Base-by-base conservation (phyloP, 2,329 filamentous ascomycete genomes). In the Colletotrichum higginsianum region DNA sequence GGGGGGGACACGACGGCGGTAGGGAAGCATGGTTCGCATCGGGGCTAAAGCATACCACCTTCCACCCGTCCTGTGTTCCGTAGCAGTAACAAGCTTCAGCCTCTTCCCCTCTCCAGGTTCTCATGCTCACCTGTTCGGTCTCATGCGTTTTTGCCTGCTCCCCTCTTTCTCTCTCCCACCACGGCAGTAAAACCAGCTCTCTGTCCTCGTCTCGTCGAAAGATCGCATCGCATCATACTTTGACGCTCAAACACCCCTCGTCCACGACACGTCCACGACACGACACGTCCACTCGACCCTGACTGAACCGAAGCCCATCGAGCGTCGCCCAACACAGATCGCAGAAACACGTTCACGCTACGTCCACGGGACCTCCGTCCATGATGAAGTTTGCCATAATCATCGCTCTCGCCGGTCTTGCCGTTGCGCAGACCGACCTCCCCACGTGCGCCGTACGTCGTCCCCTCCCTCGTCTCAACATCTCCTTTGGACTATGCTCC, bases 371-470 rank as follows among this genome's bases (percentile, higher is more conserved):
- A 38, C 35, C 35, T 38, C 35, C 35, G 35, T 38, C 35, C 35
- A 81, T 58, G 35, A 84, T 84, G 83, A 83, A 83, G 80, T 72
- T 76, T 40, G 56, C 82, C 50, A 66, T 82, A 16, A 53, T 30
- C 30, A 75, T 78, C 47, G 67, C 80, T 56, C 74, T 79, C 52
- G 78, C 77, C 57, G 78, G 79, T 74, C 71, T 83, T 47, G 81
- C 74, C 69, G 78, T 77, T 61, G 82, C 81, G 11, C 81, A 84
- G 74, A 61, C 70, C 40, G 50, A 76, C 38, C 76, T 85, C 52
- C 82, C 83, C 21, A 64, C 35, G 4, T 85, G 83, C 73, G 82
- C 83, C 70, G 83, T 84, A 80, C 66, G 83, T 80, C 30, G 4
- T 21, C 50, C n/a, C 42, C 30, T 35, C n/a, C 40, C 30, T 35